Conservation (phyloP, 352 stramenopile species). For the Pythium dissotocum region DNA sequence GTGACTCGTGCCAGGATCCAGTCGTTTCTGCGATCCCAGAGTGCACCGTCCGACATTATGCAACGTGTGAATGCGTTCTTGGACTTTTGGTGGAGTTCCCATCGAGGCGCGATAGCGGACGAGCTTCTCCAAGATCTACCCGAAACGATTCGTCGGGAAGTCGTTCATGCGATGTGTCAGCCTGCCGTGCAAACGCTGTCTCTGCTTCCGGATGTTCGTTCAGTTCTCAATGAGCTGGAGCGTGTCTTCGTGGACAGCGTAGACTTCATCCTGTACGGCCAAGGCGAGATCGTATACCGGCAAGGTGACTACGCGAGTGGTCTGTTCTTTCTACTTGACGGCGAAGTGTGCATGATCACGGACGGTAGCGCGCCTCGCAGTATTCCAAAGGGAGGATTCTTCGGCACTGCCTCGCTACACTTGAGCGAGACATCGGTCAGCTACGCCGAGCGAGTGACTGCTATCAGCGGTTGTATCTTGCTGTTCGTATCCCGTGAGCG, state of each 20-base stretch:
- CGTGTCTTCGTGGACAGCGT: conserved; percentile 51
- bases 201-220: conserved; percentile 37
- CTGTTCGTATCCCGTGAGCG: conserved; percentile 56
- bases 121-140: conserved; percentile 58
- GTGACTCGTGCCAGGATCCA: conserved; percentile 51
- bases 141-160: conserved; percentile 46
- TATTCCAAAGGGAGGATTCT: conserved; percentile 48
- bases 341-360: conserved; percentile 48
- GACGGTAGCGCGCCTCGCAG: conserved; percentile 36
- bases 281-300: conserved; percentile 64
- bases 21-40: conserved; percentile 50
- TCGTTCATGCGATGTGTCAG: conserved; percentile 54
- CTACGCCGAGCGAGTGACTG: conserved; percentile 57
- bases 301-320: conserved; percentile 62
- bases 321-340: conserved; percentile 60
- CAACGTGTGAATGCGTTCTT: conserved; percentile 60
- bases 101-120: conserved; percentile 49
- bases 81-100: conserved; percentile 70
- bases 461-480: conserved; percentile 58
- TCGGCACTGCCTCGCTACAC: conserved; percentile 50
- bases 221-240: conserved; percentile 39
- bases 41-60: conserved; percentile 41
- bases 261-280: conserved; percentile 56
- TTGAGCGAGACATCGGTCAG: conserved; percentile 55
- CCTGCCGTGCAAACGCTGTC: conserved; percentile 48